Conservation (phyloP, 768 basidiomycete species). For the Epithele typhae region DNA sequence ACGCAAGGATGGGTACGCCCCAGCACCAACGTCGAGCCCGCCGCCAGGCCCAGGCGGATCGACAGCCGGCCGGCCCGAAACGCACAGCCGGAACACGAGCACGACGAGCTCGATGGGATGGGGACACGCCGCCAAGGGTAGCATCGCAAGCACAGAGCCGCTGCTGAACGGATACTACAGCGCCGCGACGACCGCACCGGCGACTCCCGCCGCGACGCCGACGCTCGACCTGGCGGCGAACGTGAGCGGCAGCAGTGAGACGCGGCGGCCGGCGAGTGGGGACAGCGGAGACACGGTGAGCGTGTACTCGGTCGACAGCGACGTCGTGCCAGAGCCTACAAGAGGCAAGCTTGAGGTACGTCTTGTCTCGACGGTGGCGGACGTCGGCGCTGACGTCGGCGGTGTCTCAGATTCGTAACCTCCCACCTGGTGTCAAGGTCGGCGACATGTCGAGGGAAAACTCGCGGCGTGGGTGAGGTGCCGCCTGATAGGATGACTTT, state of each 20-base stretch:
- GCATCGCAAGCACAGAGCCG: constrained; percentile 58
- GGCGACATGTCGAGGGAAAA: neutral
- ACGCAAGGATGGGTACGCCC: constrained; percentile 36
- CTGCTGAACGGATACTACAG: constrained; percentile 36
- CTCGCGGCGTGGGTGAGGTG: neutral
- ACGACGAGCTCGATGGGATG: constrained; percentile 17
- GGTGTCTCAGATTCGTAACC: neutral
- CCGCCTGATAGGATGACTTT: too few relatives aligned
- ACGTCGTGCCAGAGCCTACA: constrained; percentile 9
- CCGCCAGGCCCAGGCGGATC: constrained; percentile 29
- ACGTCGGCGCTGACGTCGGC: neutral
- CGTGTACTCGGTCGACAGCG: constrained; percentile 16
- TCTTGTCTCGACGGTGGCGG: neutral
- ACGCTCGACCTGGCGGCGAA: constrained; percentile 10
- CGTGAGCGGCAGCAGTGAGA: constrained; percentile 2
- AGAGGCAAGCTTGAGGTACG: constrained; percentile 12
- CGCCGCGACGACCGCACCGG: constrained; percentile 14
- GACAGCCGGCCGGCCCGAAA: constrained; percentile 14
- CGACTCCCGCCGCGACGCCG: constrained; percentile 16
- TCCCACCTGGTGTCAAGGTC: neutral
- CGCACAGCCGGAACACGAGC: constrained; percentile 25
- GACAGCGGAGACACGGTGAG: constrained; percentile 9
- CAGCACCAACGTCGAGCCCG: constrained; percentile 45
- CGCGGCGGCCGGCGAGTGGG: constrained; percentile 1
- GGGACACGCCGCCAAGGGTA: constrained; percentile 45